phyloP scores from a whole-genome alignment of 139 green algal genomes.

The Chlorella sp. region DNA sequence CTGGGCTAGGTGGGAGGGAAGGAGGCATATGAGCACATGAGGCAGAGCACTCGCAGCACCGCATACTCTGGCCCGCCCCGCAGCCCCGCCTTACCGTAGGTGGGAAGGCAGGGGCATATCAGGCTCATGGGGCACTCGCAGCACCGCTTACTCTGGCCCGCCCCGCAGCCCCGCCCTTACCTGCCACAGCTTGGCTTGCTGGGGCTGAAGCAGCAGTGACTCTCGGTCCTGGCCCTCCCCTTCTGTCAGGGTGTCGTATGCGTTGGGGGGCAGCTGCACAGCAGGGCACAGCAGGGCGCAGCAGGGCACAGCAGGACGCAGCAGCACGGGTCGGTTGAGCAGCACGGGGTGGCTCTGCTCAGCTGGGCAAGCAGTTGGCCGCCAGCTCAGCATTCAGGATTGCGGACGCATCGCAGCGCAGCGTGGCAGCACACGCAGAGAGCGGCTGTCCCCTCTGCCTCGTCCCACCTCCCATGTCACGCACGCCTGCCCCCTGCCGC shows the following conservation, averaged over 20 bases:
- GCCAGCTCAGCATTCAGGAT: neutral
- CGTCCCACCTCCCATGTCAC: neutral
- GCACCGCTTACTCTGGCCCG: too few species aligned
- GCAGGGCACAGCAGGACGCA: neutral
- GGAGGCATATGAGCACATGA: too few species aligned
- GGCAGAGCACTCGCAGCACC: too few species aligned
- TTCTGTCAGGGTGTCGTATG: neutral
- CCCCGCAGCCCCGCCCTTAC: too few species aligned
- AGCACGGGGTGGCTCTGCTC: neutral
- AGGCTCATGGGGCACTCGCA: too few species aligned
- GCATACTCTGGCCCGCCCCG: too few species aligned
- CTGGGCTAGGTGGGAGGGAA: too few species aligned
- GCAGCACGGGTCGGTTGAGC: neutral
- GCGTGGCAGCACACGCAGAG: neutral
- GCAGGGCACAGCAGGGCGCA: neutral
- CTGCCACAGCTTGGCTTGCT: conserved; percentile 16
- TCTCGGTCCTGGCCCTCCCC: neutral
- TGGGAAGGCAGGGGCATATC: too few species aligned
- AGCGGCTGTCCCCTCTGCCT: neutral
- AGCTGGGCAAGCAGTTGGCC: too few species aligned
- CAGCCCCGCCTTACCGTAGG: too few species aligned
- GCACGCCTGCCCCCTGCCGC: neutral
- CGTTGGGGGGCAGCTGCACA: neutral
- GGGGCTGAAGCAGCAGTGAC: neutral
- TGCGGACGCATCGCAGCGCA: too few species aligned